Percentiles rank a stretch among this genome's conserved stretches.
phyloP scores from a whole-genome alignment of 805 yeast species.

The Candida pseudoglaebosa region DNA sequence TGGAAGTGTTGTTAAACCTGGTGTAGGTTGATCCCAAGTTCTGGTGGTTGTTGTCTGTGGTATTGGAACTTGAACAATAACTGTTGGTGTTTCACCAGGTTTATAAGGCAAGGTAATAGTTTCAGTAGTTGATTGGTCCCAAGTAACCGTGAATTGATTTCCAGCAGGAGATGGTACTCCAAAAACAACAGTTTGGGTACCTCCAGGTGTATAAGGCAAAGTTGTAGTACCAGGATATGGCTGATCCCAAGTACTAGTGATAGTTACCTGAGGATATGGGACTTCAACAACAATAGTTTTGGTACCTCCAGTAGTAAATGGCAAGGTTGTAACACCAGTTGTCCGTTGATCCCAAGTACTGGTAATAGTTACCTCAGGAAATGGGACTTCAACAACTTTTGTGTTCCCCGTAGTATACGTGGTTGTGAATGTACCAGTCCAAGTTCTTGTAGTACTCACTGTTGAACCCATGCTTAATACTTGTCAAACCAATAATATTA shows the following conservation, averaged over 20 bases:
- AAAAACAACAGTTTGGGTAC: constrained; percentile 8
- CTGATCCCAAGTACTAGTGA: not conserved
- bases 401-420: too few relatives aligned
- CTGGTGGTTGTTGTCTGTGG: not conserved
- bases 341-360: not conserved
- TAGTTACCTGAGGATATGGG: not conserved
- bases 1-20: constrained; percentile 6
- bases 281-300: not conserved
- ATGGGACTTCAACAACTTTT: not conserved
- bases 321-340: not conserved
- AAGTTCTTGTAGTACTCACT: too few relatives aligned
- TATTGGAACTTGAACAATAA: not conserved
- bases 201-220: constrained; percentile 1
- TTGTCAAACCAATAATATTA: too few relatives aligned
- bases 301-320: not conserved
- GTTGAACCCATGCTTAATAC: too few relatives aligned
- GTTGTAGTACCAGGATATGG: not conserved
- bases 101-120: not conserved
- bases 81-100: not conserved
- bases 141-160: not conserved
- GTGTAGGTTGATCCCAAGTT: too few relatives aligned
- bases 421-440: too few relatives aligned
- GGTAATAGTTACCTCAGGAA: not conserved
- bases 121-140: not conserved
- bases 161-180: constrained; percentile 6